Percentiles rank a stretch among this genome's conserved stretches.
These are phyloP conservation scores for Otatea glauca DNA, from an alignment of 176 grass and related monocot genomes.

Conservation along the genomic window DNA sequence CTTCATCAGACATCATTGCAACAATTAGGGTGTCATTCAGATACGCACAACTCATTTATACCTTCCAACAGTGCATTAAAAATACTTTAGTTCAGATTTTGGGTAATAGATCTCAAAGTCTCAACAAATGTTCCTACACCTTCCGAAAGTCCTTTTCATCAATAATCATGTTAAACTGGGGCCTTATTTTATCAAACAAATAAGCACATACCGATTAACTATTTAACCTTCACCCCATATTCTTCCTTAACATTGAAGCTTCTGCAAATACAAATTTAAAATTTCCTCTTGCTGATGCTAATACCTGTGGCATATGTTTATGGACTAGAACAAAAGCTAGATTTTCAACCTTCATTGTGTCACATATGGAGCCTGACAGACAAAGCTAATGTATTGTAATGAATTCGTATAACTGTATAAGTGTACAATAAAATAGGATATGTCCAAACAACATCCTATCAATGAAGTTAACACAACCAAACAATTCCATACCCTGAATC, in stretches of 20 bases:
- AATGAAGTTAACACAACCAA: not conserved
- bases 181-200: not conserved
- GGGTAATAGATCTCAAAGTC: not conserved
- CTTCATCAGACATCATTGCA: not conserved
- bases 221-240: not conserved
- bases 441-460: conserved; percentile 5
- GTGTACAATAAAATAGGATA: not conserved
- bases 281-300: not conserved
- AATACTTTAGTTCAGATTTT: not conserved
- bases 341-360: not conserved
- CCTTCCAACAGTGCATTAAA: not conserved
- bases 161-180: not conserved
- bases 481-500: conserved; percentile 68
- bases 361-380: not conserved
- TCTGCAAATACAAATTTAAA: not conserved
- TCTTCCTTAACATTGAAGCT: not conserved
- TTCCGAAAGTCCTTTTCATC: not conserved
- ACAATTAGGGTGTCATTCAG: not conserved
- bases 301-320: not conserved
- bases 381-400: not conserved
- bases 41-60: not conserved
- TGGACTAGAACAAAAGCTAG: not conserved
- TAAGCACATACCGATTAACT: not conserved
- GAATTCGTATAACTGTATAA: not conserved
- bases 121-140: not conserved